phyloP scores from a whole-genome alignment of 176 grass and related monocot species.

The Carex scoparia region DNA sequence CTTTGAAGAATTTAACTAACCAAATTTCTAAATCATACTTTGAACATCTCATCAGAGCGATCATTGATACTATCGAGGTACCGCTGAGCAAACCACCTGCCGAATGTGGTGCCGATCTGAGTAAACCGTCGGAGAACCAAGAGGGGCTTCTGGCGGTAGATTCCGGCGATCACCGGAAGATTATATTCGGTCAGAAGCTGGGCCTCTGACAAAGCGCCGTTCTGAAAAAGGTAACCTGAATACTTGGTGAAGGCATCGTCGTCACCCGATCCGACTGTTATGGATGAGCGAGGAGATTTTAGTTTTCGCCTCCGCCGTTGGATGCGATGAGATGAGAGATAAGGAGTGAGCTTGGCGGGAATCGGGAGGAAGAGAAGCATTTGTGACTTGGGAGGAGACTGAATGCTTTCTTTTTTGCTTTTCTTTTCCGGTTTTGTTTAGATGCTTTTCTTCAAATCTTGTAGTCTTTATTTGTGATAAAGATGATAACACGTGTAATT shows the following conservation, averaged over 20 bases:
- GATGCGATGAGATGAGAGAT: background rate
- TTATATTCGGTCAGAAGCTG: constrained; percentile 57
- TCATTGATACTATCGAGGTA: constrained; percentile 63
- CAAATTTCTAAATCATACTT: constrained; percentile 21
- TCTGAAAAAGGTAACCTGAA: constrained; percentile 80
- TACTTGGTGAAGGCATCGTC: constrained; percentile 91
- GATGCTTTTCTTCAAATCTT: background rate
- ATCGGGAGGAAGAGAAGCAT: constrained; percentile 32
- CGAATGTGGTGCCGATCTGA: constrained; percentile 72
- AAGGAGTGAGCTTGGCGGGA: background rate
- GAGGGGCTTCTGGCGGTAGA: constrained; percentile 76
- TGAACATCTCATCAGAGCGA: constrained; percentile 74
- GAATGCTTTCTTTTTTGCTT: background rate
- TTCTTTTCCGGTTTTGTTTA: background rate
- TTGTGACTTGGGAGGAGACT: background rate
- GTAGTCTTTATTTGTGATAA: background rate
- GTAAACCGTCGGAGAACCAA: constrained; percentile 71
- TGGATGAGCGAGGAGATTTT: constrained; percentile 1
- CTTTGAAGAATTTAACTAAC: background rate
- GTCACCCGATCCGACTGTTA: constrained; percentile 17
- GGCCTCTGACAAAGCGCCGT: constrained; percentile 41
- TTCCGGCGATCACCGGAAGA: constrained; percentile 37
- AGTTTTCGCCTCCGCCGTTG: constrained; percentile 6
- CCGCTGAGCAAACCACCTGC: constrained; percentile 69
- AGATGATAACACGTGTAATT: constrained; percentile 8